These are phyloP conservation scores for Agrocybe praecox DNA, from an alignment of 768 basidiomycete species.

Conservation along the genomic window DNA sequence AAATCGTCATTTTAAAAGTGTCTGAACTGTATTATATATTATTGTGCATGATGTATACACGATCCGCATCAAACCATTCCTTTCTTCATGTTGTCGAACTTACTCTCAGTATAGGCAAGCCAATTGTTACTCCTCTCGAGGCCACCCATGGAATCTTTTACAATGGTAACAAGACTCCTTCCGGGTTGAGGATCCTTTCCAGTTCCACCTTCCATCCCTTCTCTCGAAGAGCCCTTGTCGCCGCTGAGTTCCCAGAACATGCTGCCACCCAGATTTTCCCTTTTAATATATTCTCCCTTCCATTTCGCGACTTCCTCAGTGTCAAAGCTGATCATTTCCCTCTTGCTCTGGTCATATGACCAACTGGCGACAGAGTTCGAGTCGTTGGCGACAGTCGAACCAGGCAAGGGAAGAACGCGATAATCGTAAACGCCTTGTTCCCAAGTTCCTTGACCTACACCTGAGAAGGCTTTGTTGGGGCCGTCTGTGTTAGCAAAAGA, in stretches of 20 bases:
- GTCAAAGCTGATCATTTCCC: conserved; percentile 87
- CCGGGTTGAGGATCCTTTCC: conserved; percentile 79
- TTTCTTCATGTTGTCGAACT: conserved; percentile 78
- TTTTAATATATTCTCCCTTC: conserved; percentile 83
- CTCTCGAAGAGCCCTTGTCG: conserved; percentile 71
- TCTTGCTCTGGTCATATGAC: conserved; percentile 72
- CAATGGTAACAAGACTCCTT: conserved; percentile 68
- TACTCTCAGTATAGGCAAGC: conserved; percentile 74
- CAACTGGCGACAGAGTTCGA: conserved; percentile 74
- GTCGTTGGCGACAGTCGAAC: conserved; percentile 67
- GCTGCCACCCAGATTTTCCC: conserved; percentile 79
- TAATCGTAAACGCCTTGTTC: conserved; percentile 94
- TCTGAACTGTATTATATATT: neutral
- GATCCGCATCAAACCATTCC: conserved; percentile 51
- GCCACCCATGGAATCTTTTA: conserved; percentile 78
- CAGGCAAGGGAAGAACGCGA: conserved; percentile 81
- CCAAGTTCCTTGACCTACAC: conserved; percentile 89
- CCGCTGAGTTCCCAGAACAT: conserved; percentile 97
- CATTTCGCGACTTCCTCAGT: conserved; percentile 62
- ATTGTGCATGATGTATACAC: neutral
- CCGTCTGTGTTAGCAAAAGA: conserved; percentile 87
- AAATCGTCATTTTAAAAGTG: neutral
- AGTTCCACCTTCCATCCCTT: conserved; percentile 72
- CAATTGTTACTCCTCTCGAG: conserved; percentile 78
- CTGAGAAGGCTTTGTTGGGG: conserved; percentile 77